Evolutionary conservation across 2,329 filamentous ascomycete genomes (phyloP).

Genomic region (Alternaria infectoria): DNA sequence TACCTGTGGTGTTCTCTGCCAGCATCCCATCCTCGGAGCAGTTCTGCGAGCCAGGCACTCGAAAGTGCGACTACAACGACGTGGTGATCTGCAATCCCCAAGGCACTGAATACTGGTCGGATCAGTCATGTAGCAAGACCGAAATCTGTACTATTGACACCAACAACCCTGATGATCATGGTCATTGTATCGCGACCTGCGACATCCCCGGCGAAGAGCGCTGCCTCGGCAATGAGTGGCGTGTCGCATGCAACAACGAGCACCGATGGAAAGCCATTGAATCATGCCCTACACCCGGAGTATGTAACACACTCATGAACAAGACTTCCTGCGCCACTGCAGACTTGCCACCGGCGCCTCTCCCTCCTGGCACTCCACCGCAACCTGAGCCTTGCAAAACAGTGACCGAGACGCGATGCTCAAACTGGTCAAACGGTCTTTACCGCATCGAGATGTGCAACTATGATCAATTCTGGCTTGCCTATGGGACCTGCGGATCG

Average conservation of each 20-base stretch:
- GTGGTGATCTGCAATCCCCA: neutral
- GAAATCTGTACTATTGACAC: neutral
- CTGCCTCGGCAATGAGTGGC: neutral
- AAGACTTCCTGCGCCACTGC: neutral
- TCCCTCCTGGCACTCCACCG: neutral
- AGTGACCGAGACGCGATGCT: neutral
- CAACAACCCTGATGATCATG: neutral
- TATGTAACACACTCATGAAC: neutral
- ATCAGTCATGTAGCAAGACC: neutral
- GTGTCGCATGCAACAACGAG: neutral
- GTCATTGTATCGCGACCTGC: neutral
- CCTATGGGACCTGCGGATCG: neutral
- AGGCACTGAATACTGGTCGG: neutral
- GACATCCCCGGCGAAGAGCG: neutral
- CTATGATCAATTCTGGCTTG: neutral
- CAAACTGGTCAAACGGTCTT: neutral
- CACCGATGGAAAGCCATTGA: neutral
- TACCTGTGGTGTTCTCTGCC: constrained; percentile 1
- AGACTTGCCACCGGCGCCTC: neutral
- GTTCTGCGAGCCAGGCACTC: neutral
- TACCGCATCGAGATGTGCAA: neutral
- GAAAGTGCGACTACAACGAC: neutral
- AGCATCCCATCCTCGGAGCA: neutral
- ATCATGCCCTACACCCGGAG: neutral
- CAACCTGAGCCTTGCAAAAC: neutral